Conservation (phyloP, 176 grass and related monocot genomes). For the Raddia distichophylla region DNA sequence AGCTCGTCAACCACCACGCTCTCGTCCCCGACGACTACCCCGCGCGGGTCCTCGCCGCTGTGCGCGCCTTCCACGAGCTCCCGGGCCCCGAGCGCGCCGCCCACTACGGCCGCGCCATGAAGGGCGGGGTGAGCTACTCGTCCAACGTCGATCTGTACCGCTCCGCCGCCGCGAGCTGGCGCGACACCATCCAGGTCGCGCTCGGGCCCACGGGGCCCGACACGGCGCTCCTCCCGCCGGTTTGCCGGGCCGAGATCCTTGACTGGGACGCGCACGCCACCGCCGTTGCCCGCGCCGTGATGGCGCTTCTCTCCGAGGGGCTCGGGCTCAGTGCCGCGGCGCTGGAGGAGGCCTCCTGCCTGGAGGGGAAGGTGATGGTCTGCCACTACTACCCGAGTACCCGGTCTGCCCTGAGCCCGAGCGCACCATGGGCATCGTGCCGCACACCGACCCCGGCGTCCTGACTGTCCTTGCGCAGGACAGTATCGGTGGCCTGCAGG, state of each 20-base stretch:
- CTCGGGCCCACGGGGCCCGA: constrained; percentile 51
- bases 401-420: constrained; percentile 86
- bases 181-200: constrained; percentile 70
- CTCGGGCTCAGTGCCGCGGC: constrained; percentile 37
- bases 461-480: constrained; percentile 77
- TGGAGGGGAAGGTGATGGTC: constrained; percentile 63
- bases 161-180: constrained; percentile 79
- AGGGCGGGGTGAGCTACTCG: constrained; percentile 62
- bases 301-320: constrained; percentile 63
- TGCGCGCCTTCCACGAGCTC: constrained; percentile 78
- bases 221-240: constrained; percentile 52
- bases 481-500: constrained; percentile 70
- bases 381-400: constrained; percentile 98
- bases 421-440: constrained; percentile 62
- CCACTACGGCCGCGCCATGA: constrained; percentile 61
- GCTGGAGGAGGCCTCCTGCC: constrained; percentile 51
- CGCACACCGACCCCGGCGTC: constrained; percentile 81
- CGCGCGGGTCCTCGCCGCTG: constrained; percentile 48
- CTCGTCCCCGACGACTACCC: constrained; percentile 50
- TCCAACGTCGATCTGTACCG: constrained; percentile 77
- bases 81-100: constrained; percentile 55
- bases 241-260: constrained; percentile 60
- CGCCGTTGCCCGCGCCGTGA: constrained; percentile 42
- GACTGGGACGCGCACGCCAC: constrained; percentile 61
- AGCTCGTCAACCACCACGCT: constrained; percentile 62